phyloP scores from a whole-genome alignment of 2,329 filamentous ascomycete genomes.

The Alternaria sp. region DNA sequence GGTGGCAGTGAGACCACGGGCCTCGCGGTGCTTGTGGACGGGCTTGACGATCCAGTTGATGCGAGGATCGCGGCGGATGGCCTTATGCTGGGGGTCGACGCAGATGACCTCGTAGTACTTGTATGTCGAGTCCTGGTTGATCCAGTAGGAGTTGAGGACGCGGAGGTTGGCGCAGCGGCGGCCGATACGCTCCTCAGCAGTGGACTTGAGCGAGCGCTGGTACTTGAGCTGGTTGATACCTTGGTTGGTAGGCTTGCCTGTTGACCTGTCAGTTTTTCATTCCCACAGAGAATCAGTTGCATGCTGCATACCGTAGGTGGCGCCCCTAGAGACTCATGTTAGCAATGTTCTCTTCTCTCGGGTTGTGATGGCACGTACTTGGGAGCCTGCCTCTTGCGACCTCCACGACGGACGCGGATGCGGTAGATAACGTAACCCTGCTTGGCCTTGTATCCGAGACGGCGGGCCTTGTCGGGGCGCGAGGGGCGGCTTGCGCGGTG shows the following conservation, averaged over 20 bases:
- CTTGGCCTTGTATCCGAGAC: slow-evolving; percentile 99
- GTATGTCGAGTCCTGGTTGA: slow-evolving; percentile 99
- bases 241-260: slow-evolving; percentile 99
- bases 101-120: slow-evolving; percentile 99
- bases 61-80: slow-evolving; percentile 97
- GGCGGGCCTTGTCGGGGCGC: slow-evolving; percentile 99
- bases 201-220: slow-evolving; percentile 97
- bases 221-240: slow-evolving; percentile 99
- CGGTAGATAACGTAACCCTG: slow-evolving; percentile 99
- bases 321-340: slow-evolving; percentile 67
- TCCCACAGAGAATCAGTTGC: slow-evolving; percentile 9
- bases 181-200: slow-evolving; percentile 99
- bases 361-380: slow-evolving; percentile 60
- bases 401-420: slow-evolving; percentile 96
- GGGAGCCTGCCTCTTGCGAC: slow-evolving; percentile 93
- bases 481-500: slow-evolving; percentile 98
- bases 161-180: slow-evolving; percentile 98
- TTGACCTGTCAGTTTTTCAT: slow-evolving; percentile 39
- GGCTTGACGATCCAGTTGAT: slow-evolving; percentile 99
- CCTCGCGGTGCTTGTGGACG: slow-evolving; percentile 99
- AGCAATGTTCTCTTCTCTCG: slow-evolving; percentile 26
- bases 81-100: slow-evolving; percentile 99
- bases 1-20: slow-evolving; percentile 94
- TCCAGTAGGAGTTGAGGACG: slow-evolving; percentile 99
- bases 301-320: slow-evolving; percentile 85